Percentiles rank a stretch among this genome's conserved stretches.
Evolutionary conservation across 169 alveolate genomes (phyloP).

Genomic region (Theileria parva): DNA sequence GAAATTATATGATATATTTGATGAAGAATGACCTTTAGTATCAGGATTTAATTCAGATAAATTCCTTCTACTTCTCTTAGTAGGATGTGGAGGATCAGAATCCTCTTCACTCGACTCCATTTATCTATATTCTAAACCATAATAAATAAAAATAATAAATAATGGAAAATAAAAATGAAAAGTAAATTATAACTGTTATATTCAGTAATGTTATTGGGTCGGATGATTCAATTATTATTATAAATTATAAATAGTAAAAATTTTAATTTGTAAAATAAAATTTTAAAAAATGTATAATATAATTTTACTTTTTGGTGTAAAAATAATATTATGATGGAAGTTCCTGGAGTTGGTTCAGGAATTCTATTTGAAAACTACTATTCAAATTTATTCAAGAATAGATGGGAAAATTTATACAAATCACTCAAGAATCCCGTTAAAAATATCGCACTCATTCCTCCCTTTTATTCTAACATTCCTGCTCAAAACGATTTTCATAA

Average conservation of each 20-base stretch:
- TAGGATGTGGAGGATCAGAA: neutral
- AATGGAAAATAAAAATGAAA: too few species aligned
- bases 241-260: neutral
- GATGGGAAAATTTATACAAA: constrained; percentile 45
- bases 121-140: too few species aligned
- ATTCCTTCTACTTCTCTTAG: neutral
- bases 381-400: constrained; percentile 25
- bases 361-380: constrained; percentile 41
- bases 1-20: neutral
- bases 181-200: too few species aligned
- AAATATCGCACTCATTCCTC: constrained; percentile 41
- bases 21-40: neutral
- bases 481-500: constrained; percentile 17
- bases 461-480: constrained; percentile 43
- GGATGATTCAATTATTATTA: neutral
- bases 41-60: neutral
- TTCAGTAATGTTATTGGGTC: neutral
- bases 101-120: too few species aligned
- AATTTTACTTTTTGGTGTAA: neutral
- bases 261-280: too few species aligned
- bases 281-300: constrained; percentile 2
- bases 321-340: constrained; percentile 8
- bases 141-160: too few species aligned
- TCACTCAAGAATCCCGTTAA: constrained; percentile 13
- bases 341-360: neutral